phyloP scores from a whole-genome alignment of 331 rosid genomes.

The Acacia concinna region DNA sequence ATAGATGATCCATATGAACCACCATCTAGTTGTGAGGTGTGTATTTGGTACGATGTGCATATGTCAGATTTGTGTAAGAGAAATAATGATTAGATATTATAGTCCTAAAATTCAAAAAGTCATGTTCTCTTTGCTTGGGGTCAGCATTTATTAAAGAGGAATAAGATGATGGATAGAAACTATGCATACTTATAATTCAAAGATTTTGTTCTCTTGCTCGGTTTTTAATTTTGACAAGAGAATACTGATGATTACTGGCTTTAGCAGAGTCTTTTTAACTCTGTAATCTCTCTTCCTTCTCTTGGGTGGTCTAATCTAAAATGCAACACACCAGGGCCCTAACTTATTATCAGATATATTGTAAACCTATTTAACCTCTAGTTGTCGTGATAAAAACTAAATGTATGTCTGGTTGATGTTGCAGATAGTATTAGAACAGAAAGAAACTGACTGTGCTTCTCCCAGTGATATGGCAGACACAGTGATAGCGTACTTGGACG shows the following conservation, averaged over 20 bases:
- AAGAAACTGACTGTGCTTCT: conserved; percentile 44
- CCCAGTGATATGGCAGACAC: conserved; percentile 63
- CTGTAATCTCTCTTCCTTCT: conserved; percentile 1
- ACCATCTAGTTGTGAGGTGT: conserved; percentile 76
- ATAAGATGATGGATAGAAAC: background rate
- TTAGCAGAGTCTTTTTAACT: background rate
- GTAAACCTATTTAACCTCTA: background rate
- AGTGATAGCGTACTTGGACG: conserved; percentile 73
- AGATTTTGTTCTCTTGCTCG: conserved; percentile 5
- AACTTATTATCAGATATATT: conserved; percentile 1
- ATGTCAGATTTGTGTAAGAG: conserved; percentile 2
- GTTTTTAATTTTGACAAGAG: background rate
- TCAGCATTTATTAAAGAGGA: background rate
- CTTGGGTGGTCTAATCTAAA: conserved; percentile 19
- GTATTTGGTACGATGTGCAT: conserved; percentile 25
- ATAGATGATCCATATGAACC: conserved; percentile 90
- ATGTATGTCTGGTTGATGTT: conserved; percentile 21
- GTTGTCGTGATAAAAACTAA: conserved; percentile 16
- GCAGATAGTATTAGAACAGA: conserved; percentile 75
- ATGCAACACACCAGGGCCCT: background rate
- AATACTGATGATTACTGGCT: conserved; percentile 21
- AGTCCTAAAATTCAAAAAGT: background rate
- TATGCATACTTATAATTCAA: background rate
- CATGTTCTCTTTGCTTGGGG: background rate
- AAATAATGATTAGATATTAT: background rate